phyloP scores from a whole-genome alignment of 2,329 filamentous ascomycete genomes.

The Diaporthe sp. region DNA sequence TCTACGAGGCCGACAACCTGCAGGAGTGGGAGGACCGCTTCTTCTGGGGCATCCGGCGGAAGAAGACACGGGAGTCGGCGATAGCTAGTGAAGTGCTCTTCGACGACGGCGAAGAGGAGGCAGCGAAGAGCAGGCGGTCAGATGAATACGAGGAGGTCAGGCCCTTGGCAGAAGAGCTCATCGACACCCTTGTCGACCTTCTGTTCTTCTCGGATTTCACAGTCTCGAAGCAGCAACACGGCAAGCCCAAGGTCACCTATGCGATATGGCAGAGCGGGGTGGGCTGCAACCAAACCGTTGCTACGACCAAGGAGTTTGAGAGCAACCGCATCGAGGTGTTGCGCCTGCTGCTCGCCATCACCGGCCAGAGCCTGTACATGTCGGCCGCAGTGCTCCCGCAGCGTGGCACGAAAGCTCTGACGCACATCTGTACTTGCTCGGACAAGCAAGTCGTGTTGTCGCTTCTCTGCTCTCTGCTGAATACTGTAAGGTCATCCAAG shows the following conservation, averaged over 20 bases:
- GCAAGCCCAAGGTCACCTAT: conserved; percentile 86
- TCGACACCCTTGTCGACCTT: conserved; percentile 89
- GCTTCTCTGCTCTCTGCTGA: conserved; percentile 90
- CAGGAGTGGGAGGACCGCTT: conserved; percentile 91
- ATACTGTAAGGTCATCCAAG: conserved; percentile 73
- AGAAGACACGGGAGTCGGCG: conserved; percentile 75
- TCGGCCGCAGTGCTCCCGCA: conserved; percentile 83
- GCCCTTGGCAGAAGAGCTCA: conserved; percentile 90
- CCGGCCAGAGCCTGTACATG: conserved; percentile 95
- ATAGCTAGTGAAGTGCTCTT: conserved; percentile 84
- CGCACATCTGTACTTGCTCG: conserved; percentile 87
- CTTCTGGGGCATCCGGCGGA: conserved; percentile 86
- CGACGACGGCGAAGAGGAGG: conserved; percentile 75
- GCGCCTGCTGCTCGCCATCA: conserved; percentile 85
- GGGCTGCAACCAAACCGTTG: conserved; percentile 90
- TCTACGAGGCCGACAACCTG: conserved; percentile 90
- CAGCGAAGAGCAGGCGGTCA: conserved; percentile 61
- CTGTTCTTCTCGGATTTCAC: conserved; percentile 95
- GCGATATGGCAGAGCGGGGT: conserved; percentile 99
- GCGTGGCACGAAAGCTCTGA: conserved; percentile 85
- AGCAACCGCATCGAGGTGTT: conserved; percentile 93
- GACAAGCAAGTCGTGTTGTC: conserved; percentile 95
- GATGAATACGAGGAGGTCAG: conserved; percentile 85
- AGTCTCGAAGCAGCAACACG: conserved; percentile 77
- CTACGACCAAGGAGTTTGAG: conserved; percentile 91